Evolutionary conservation across 2,329 filamentous ascomycete species (phyloP).

Genomic region (Sporothrix pseudoabietina): DNA sequence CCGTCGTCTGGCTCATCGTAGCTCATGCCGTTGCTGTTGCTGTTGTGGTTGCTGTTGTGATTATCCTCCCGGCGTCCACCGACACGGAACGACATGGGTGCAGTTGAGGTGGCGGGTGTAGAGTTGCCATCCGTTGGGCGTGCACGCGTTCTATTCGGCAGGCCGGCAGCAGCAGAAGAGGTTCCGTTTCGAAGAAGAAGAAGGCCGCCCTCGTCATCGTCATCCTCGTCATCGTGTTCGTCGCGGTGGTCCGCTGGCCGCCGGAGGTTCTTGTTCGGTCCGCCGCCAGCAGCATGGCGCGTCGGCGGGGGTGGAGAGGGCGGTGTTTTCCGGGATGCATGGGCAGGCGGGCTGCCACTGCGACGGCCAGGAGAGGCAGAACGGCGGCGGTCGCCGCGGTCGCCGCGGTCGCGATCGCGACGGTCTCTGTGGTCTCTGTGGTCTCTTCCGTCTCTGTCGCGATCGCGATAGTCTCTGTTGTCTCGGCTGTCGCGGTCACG

Average conservation of each 20-base stretch:
- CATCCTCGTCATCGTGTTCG: neutral
- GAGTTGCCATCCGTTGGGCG: neutral
- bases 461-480: neutral
- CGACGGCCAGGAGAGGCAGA: slow-evolving; percentile 31
- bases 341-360: slow-evolving; percentile 24
- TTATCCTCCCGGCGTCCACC: neutral
- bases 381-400: slow-evolving; percentile 26
- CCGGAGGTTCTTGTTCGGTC: slow-evolving; percentile 15
- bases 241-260: neutral
- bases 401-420: neutral
- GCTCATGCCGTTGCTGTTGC: slow-evolving; percentile 26
- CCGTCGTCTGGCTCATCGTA: slow-evolving; percentile 41
- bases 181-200: neutral
- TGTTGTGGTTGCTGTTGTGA: too few relatives aligned
- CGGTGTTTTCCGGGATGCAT: neutral
- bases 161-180: neutral
- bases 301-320: neutral
- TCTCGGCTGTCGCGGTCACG: slow-evolving; percentile 7
- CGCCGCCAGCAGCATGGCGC: neutral
- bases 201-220: neutral
- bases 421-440: slow-evolving; percentile 6
- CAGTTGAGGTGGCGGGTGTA: neutral
- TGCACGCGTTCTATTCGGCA: slow-evolving; percentile 30
- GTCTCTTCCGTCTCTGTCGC: slow-evolving; percentile 6
- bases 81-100: slow-evolving; percentile 33